These are phyloP conservation scores for Theobroma grandiflorum DNA, from an alignment of 441 rosid species.

Conservation along the genomic window DNA sequence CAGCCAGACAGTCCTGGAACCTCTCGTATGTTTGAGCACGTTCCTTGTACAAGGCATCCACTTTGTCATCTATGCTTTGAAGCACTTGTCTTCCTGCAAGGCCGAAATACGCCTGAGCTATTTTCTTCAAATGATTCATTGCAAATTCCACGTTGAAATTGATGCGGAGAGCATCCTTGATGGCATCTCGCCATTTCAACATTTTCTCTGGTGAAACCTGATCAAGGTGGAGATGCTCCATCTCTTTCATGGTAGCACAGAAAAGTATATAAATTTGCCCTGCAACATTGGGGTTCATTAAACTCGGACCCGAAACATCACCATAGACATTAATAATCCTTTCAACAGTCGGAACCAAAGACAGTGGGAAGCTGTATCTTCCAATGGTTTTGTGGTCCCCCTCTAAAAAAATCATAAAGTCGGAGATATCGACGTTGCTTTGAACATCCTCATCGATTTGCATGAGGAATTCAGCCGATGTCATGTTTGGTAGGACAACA, in stretches of 20 bases:
- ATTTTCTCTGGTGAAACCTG: slow-evolving; percentile 4
- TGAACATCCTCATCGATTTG: slow-evolving; percentile 17
- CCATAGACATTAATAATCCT: not conserved
- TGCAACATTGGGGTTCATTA: not conserved
- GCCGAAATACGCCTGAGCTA: slow-evolving; percentile 18
- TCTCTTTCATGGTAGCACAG: slow-evolving; percentile 13
- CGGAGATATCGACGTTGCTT: not conserved
- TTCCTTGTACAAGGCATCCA: not conserved
- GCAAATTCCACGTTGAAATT: slow-evolving; percentile 23
- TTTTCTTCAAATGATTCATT: slow-evolving; percentile 16
- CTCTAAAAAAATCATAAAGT: not conserved
- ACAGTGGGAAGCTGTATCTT: slow-evolving; percentile 16
- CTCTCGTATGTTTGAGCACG: not conserved
- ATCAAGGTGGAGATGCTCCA: slow-evolving; percentile 8
- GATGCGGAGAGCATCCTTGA: slow-evolving; percentile 24
- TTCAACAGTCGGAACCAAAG: slow-evolving; percentile 19
- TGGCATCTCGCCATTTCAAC: slow-evolving; percentile 29
- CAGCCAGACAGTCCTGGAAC: not conserved
- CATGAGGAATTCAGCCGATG: not conserved
- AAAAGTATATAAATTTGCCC: not conserved
- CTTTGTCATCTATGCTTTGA: not conserved
- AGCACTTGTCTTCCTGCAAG: not conserved
- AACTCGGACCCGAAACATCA: not conserved
- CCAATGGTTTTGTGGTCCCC: slow-evolving; percentile 11
- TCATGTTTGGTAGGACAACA: not conserved